Evolutionary conservation across 768 basidiomycete genomes (phyloP).

Genomic region (Lentinula sp.): DNA sequence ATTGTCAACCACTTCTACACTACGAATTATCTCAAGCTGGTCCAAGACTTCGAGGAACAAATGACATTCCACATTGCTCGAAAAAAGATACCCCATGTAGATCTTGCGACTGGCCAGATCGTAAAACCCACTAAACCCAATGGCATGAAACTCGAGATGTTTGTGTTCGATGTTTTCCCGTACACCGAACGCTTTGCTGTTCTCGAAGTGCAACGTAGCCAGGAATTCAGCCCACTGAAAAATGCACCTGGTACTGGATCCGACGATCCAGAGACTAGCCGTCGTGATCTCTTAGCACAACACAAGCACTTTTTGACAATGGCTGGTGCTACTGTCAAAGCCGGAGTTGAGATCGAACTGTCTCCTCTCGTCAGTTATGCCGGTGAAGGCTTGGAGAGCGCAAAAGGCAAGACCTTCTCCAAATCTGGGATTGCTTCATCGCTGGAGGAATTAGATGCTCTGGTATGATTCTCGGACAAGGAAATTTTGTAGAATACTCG

Average conservation of each 20-base stretch:
- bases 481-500: neutral
- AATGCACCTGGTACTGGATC: conserved; percentile 91
- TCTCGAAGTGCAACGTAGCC: conserved; percentile 78
- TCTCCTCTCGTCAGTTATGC: conserved; percentile 86
- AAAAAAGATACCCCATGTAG: conserved; percentile 91
- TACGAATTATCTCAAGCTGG: conserved; percentile 69
- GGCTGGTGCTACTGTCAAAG: conserved; percentile 69
- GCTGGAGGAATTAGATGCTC: conserved; percentile 65
- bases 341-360: conserved; percentile 83
- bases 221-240: conserved; percentile 97
- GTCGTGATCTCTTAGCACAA: conserved; percentile 83
- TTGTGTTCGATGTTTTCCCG: conserved; percentile 99
- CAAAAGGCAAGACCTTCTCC: conserved; percentile 73
- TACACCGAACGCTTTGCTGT: conserved; percentile 80
- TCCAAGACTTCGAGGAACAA: conserved; percentile 76
- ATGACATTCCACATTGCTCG: conserved; percentile 97
- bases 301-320: conserved; percentile 77
- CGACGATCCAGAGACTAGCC: conserved; percentile 88
- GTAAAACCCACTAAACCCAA: conserved; percentile 89
- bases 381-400: conserved; percentile 81
- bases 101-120: conserved; percentile 56
- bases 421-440: conserved; percentile 66
- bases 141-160: conserved; percentile 98
- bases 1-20: conserved; percentile 99
- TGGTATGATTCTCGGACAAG: conserved; percentile 33